Evolutionary conservation across 1,284 basidiomycete species (phyloP), one percentile per base, ranked within the genome.

Genomic region (Vanrija sp.): DNA sequence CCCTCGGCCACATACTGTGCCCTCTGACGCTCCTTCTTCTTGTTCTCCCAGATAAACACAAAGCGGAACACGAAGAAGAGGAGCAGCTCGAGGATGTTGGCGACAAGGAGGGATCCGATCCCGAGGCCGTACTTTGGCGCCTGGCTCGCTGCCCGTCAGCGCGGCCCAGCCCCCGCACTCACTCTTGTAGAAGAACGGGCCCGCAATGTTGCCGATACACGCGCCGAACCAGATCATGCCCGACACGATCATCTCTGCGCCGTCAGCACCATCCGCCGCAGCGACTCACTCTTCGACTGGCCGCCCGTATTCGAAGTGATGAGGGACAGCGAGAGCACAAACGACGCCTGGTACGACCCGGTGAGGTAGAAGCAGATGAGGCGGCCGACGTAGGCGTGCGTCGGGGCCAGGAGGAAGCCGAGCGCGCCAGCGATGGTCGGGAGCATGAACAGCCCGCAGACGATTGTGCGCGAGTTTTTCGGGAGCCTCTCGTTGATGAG

Each of bases 321-420:
- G 35, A 80, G 68, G 3, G 77, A 78, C 14, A 81, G 67, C 4
- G 75, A 76, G 22, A 81, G 59, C 5, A 80, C 78, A 56, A 80
- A 80, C 0, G 75, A 75, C 3, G 77, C 68, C 56, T 79, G 78
- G 47, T 77, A 78, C 7, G 77, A 75, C 12, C 77, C 76, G 6
- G 77, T 78, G 15, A 79, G 60, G 65, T 67, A 77, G 66, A 72
- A 91, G 84, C 59, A 91, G 59, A 75, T 73, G 9, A 75, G 57
- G n/a, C 74, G 59, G 2, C 72, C 73, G 38, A 75, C 67, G 54
- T 75, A 71, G 15, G 75, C 75, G 23, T 74, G 47, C 1, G 47
- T 44, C 4, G 75, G 75, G 1, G 75, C 75, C 10, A 76, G 67
- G n/a, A 76, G 58, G 63, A 77, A 76, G 0, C 75, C 75, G 2